Conservation (phyloP, 352 stramenopile species). For the Globisporangium alternatum region DNA sequence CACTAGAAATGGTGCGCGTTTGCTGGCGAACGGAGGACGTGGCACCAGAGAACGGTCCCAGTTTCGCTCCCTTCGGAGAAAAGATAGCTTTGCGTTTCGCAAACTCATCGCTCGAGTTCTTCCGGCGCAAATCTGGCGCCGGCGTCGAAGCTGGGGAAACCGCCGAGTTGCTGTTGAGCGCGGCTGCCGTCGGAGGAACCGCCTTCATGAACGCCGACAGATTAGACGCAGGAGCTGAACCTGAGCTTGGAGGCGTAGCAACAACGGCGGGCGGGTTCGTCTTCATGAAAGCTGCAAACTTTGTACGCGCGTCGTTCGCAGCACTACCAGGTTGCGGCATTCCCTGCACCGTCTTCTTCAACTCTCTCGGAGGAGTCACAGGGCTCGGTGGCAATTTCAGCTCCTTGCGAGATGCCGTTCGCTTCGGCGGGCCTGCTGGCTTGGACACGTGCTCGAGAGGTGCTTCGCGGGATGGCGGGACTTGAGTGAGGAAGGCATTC, state of each 20-base stretch:
- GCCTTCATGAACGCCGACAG: slow-evolving; percentile 31
- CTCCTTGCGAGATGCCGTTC: slow-evolving; percentile 41
- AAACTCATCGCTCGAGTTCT: slow-evolving; percentile 45
- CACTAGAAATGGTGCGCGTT: slow-evolving; percentile 15
- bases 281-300: slow-evolving; percentile 81
- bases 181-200: slow-evolving; percentile 22
- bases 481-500: slow-evolving; percentile 77
- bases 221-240: slow-evolving; percentile 19
- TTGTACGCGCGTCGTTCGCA: slow-evolving; percentile 50
- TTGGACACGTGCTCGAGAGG: slow-evolving; percentile 59
- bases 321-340: slow-evolving; percentile 20
- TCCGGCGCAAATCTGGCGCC: slow-evolving; percentile 24
- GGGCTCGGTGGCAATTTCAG: slow-evolving; percentile 21
- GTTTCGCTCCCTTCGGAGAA: slow-evolving; percentile 29
- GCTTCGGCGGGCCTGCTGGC: slow-evolving; percentile 55
- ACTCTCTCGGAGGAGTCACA: slow-evolving; percentile 21
- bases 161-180: slow-evolving; percentile 4
- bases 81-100: slow-evolving; percentile 64
- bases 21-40: slow-evolving; percentile 12
- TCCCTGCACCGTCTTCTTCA: slow-evolving; percentile 19
- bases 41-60: slow-evolving; percentile 17
- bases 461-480: slow-evolving; percentile 51
- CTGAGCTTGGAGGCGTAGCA: slow-evolving; percentile 16
- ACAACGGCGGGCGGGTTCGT: slow-evolving; percentile 50
- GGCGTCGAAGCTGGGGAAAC: slow-evolving; percentile 26